Evolutionary conservation across 805 yeast genomes (phyloP), one percentile per base, ranked within the genome.

Genomic region (Kregervanrija pseudodelftensis): DNA sequence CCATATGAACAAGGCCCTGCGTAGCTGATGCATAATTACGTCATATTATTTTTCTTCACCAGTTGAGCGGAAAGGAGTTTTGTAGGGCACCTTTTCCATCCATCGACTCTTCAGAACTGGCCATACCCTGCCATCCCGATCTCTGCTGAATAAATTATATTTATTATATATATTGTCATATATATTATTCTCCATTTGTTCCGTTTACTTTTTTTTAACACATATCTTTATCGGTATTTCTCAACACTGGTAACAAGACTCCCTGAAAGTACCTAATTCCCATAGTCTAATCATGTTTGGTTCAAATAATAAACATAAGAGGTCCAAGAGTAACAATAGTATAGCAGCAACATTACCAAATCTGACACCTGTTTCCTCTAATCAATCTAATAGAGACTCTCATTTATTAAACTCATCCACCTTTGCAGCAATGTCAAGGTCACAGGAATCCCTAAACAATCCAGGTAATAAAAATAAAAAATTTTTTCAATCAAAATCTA

Each of bases 401-500:
- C 16, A 37, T 8, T 41, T 44, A 11, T 15, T 45, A 4, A 31
- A 39, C 5, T 45, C 48, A 2, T 30, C 12, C 15, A 40, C 47
- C 1, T 44, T 40, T 14, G 16, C 10, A 8, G 40, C 47, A 4
- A 37, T 43, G 22, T 43, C 46, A 11, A 44, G 28, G 10, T 46
- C 50, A 7, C n/a, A 32, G 5, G 52, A 49, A 38, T 44, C 52
- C 2, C 28, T 44, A 7, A 31, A 40, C 31, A 40, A 48, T 41
- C n/a, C 41, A 22, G 37, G 42, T 11, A 37, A 45, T 11, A 33
- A n/a, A 7, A 38, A 37, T 15, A 33, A n/a, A 7, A 38, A 37
- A 16, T n/a, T 12, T 16, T 9, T 2, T 14, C 11, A 30, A 3
- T 30, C 4, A 16, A 12, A 36, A 14, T 28, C 30, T 30, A 39